Base-by-base conservation (phyloP, 202 grass and related monocot genomes). In the Dendrocalamus latiflorus region DNA sequence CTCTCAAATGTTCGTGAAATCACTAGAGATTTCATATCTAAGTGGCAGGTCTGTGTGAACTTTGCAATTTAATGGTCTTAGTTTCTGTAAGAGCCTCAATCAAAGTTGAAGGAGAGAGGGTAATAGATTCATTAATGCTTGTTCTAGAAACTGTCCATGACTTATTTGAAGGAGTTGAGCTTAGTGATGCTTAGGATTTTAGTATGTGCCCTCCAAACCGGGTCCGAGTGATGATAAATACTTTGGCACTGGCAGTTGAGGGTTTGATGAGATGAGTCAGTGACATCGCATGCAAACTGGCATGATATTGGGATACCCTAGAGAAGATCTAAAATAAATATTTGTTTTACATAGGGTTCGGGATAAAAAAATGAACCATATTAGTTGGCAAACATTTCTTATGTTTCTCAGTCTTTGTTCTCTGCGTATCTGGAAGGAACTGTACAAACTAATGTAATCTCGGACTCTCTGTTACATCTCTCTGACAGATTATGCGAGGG, bases 401-500 rank as follows among this genome's bases (percentile, higher is more conserved):
- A 45, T 51, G 38, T 8, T 62, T 70, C 9, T 22, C 13, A 20
- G 1, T 63, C 33, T n/a, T 68, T 79, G 33, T 60, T 68, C 42
- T 59, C n/a, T n/a, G n/a, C 21, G 1, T 76, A 37, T 60, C 16
- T 41, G 16, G 12, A 45, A 47, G 51, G 38, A 70, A 70, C 61
- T 45, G 5, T 26, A 57, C 38, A 79, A 68, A 34, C 30, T 80
- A 61, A 75, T 80, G 63, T 25, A 33, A 66, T 72, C 37, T 84
- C 11, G 38, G 57, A 65, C 24, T 56, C 30, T 26, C 33, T 37
- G 65, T 92, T 34, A 58, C 33, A 14, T 84, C 6, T 87, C 65
- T 60, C 45, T 82, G 60, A 48, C 88, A 97, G 94, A 88, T 93
- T 97, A 86, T 97, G 92, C 41, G 94, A 97, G 53, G n/a, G n/a